These are phyloP conservation scores for Colletotrichum kahawae DNA, from an alignment of 2,329 filamentous ascomycete species.

Conservation along the genomic window DNA sequence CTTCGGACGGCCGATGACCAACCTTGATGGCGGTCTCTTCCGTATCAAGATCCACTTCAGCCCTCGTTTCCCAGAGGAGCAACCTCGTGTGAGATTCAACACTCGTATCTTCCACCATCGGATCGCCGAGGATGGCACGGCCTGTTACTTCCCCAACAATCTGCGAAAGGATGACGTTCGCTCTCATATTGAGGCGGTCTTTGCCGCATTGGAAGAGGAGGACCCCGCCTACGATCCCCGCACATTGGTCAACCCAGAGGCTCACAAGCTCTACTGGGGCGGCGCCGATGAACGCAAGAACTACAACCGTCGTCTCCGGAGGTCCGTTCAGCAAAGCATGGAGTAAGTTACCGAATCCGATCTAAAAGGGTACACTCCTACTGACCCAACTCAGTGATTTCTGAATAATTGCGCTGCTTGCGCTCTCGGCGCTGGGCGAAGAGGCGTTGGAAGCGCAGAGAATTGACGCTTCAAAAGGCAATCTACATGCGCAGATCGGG, in stretches of 20 bases:
- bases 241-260: constrained; percentile 85
- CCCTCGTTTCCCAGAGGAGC: constrained; percentile 84
- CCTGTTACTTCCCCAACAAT: constrained; percentile 77
- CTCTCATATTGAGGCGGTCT: constrained; percentile 83
- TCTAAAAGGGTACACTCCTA: not conserved
- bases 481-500: not conserved
- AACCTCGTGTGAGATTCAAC: constrained; percentile 82
- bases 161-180: constrained; percentile 74
- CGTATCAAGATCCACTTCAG: constrained; percentile 81
- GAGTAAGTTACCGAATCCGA: constrained; percentile 49
- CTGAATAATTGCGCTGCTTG: not conserved
- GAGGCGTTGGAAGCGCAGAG: not conserved
- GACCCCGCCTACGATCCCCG: constrained; percentile 88
- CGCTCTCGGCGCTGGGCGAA: not conserved
- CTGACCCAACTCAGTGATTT: not conserved
- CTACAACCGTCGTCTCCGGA: constrained; percentile 82
- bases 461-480: not conserved
- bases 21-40: constrained; percentile 91
- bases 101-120: constrained; percentile 88
- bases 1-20: constrained; percentile 90
- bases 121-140: constrained; percentile 78
- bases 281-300: constrained; percentile 77
- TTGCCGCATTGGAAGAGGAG: constrained; percentile 85
- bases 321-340: constrained; percentile 74
- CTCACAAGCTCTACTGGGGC: constrained; percentile 88